Base-by-base conservation (phyloP, 495 filamentous ascomycete species). In the Penicillium odoratum region DNA sequence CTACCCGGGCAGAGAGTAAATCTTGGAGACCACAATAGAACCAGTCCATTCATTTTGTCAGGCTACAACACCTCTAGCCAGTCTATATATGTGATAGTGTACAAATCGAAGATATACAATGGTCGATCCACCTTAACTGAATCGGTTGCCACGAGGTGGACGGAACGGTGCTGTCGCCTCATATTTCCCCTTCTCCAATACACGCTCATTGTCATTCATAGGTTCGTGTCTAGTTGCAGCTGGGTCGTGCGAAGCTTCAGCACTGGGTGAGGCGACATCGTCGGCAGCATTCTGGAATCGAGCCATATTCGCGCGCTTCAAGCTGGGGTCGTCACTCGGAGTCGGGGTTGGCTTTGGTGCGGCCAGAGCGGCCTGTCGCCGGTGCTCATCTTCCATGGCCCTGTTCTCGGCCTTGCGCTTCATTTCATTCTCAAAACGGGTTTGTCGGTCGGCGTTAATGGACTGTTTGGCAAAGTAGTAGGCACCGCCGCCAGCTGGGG, bases 381-480 rank as follows among this genome's bases (percentile, higher is more conserved):
- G 60, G 74, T 81, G 66, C 76, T 78, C 75, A 9, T 71, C 67
- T 66, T 89, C 85, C 62, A 87, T 79, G 7, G 81, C 79, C 18
- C 81, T 77, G 56, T 81, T 72, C 66, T 87, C 79, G 54, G 81
- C 79, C 74, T 85, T 86, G 69, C 83, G 83, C 69, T 81, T 81
- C 42, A 83, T 74, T 47, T 88, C 83, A 34, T 85, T 83, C 57
- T 90, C 83, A 53, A 89, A 85, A 61, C 90, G 82, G 52, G 82
- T 73, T 31, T 83, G 80, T 42, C 92, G 89, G 75, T 96, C 90
- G 60, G 88, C 89, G 64, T 97, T 93, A 80, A 98, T 93, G 71
- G 86, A 88, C 62, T 86, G 81, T 80, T 98, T 98, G 53, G 94
- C 95, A 72, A 96, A 97, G 78, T 91, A 91, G 82, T 98, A 98